phyloP scores from a whole-genome alignment of 768 basidiomycete genomes.

The Auriscalpium orientale region DNA sequence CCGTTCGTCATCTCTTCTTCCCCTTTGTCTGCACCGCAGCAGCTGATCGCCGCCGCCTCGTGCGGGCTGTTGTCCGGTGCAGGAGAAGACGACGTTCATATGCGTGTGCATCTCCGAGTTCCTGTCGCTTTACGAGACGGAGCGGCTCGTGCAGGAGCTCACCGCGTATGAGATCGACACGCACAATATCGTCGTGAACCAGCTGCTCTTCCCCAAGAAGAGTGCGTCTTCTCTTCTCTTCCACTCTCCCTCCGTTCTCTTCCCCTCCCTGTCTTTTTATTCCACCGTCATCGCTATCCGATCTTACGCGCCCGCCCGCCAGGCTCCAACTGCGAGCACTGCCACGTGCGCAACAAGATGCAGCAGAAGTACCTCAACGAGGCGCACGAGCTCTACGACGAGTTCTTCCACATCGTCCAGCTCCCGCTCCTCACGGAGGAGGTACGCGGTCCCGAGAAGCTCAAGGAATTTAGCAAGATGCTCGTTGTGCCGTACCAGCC shows the following conservation, averaged over 20 bases:
- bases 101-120: conserved; percentile 99
- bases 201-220: conserved; percentile 88
- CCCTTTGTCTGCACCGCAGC: neutral
- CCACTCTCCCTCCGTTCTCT: neutral
- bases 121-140: conserved; percentile 96
- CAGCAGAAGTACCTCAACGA: conserved; percentile 96
- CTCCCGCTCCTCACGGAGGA: conserved; percentile 94
- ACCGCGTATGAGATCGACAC: conserved; percentile 95
- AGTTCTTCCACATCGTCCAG: conserved; percentile 95
- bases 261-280: no score
- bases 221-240: conserved; percentile 39
- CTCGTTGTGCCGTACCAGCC: conserved; percentile 70
- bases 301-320: conserved; percentile 5
- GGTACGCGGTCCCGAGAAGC: conserved; percentile 90
- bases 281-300: neutral
- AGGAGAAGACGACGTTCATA: conserved; percentile 99
- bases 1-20: conserved; percentile 43
- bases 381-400: conserved; percentile 95
- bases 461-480: conserved; percentile 91
- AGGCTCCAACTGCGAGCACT: conserved; percentile 95
- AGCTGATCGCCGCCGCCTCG: neutral
- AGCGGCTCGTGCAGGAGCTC: conserved; percentile 93
- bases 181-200: conserved; percentile 98
- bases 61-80: neutral
- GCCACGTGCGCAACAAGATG: conserved; percentile 91